These are phyloP conservation scores for Solanum tarapatanum DNA, from an alignment of 257 asterid genomes.

Conservation along the genomic window DNA sequence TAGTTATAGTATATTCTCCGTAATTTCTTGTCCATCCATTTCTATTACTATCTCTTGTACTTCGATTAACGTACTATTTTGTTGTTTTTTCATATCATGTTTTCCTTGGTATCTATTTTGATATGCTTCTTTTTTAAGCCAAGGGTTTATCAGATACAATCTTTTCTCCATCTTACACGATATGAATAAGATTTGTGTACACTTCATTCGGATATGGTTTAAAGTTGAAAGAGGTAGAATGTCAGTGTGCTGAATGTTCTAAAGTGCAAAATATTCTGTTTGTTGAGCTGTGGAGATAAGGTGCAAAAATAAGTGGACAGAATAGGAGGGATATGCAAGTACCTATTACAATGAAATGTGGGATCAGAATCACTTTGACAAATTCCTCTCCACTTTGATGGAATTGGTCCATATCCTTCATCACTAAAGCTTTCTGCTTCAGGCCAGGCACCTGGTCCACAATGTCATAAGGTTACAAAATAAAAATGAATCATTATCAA, in stretches of 20 bases:
- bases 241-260: neutral
- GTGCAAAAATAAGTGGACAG: neutral
- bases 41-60: neutral
- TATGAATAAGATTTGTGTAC: neutral
- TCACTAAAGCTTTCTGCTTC: slow-evolving; percentile 78
- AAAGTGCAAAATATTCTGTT: neutral
- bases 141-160: neutral
- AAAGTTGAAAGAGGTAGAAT: neutral
- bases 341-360: slow-evolving; percentile 78
- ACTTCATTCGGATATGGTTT: neutral
- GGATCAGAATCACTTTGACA: slow-evolving; percentile 59
- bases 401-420: slow-evolving; percentile 57
- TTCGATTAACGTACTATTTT: too few species aligned
- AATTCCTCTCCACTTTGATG: slow-evolving; percentile 78
- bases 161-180: neutral
- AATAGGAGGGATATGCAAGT: neutral
- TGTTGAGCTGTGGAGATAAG: neutral
- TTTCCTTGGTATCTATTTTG: neutral
- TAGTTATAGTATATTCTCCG: neutral
- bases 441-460: slow-evolving; percentile 75
- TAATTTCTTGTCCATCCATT: neutral
- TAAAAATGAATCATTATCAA: neutral
- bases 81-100: neutral
- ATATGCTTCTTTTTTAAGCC: neutral
- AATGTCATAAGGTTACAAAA: neutral